phyloP scores from a whole-genome alignment of 176 grass and related monocot genomes.

The Oryza coarctata region DNA sequence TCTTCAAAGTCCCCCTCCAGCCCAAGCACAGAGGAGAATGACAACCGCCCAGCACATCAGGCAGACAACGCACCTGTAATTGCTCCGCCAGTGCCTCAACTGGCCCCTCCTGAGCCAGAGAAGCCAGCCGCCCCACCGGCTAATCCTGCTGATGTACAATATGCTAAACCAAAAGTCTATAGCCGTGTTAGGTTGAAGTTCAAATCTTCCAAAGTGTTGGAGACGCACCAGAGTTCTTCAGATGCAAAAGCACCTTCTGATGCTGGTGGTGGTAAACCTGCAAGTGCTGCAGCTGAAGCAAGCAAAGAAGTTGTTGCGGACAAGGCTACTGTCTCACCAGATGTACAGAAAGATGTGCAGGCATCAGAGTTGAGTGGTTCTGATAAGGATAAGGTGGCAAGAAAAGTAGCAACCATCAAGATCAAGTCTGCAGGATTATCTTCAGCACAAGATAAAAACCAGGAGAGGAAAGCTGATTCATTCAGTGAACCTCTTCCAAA shows the following conservation, averaged over 20 bases:
- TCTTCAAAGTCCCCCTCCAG: constrained; percentile 30
- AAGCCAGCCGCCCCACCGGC: constrained; percentile 20
- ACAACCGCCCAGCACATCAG: neutral
- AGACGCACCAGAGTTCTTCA: constrained; percentile 30
- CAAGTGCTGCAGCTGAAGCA: neutral
- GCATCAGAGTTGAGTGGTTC: constrained; percentile 29
- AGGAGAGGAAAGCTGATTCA: constrained; percentile 28
- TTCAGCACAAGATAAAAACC: constrained; percentile 24
- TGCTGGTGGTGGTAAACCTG: constrained; percentile 31
- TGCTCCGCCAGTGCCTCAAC: constrained; percentile 22
- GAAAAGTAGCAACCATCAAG: constrained; percentile 59
- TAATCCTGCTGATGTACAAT: constrained; percentile 22
- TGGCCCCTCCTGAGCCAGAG: constrained; percentile 2
- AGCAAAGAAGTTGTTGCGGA: constrained; percentile 12
- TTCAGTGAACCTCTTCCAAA: constrained; percentile 23
- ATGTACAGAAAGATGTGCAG: constrained; percentile 33
- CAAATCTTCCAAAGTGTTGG: constrained; percentile 44
- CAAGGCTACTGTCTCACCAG: constrained; percentile 11
- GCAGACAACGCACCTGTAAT: constrained; percentile 1
- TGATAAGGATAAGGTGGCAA: constrained; percentile 36
- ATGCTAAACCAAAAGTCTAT: constrained; percentile 43
- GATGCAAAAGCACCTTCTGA: constrained; percentile 23
- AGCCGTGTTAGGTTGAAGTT: constrained; percentile 67
- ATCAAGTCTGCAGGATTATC: constrained; percentile 37
- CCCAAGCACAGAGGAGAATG: constrained; percentile 35